phyloP scores from a whole-genome alignment of 768 basidiomycete genomes.

The Crepidotus variabilis region DNA sequence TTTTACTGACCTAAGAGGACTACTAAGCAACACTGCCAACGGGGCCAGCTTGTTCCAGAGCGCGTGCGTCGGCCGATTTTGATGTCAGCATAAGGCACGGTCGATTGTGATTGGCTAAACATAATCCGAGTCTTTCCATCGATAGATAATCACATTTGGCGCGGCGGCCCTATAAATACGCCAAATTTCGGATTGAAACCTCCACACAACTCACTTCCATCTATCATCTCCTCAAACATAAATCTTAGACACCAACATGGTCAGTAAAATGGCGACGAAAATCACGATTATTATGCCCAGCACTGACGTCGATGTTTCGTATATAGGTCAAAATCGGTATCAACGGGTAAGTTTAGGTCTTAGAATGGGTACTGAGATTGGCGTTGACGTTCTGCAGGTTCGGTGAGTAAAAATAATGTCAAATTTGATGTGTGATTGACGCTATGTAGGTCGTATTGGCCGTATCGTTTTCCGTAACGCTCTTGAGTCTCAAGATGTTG shows the following conservation, averaged over 20 bases:
- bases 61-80: neutral
- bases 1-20: too few species aligned
- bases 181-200: neutral
- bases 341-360: constrained; percentile 65
- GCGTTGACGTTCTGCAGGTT: constrained; percentile 41
- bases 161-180: neutral
- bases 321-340: constrained; percentile 77
- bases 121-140: neutral
- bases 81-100: neutral
- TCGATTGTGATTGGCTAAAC: neutral
- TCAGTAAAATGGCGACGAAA: neutral
- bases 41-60: neutral
- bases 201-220: neutral
- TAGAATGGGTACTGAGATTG: neutral
- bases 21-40: too few species aligned
- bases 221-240: neutral
- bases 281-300: neutral
- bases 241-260: neutral
- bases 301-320: neutral
- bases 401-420: constrained; percentile 41
- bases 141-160: neutral
- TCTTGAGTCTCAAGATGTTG: constrained; percentile 58
- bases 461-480: constrained; percentile 94
- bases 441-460: constrained; percentile 85
- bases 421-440: neutral